Evolutionary conservation across 2,329 filamentous ascomycete genomes (phyloP).

Genomic region (Penicillium sp.): DNA sequence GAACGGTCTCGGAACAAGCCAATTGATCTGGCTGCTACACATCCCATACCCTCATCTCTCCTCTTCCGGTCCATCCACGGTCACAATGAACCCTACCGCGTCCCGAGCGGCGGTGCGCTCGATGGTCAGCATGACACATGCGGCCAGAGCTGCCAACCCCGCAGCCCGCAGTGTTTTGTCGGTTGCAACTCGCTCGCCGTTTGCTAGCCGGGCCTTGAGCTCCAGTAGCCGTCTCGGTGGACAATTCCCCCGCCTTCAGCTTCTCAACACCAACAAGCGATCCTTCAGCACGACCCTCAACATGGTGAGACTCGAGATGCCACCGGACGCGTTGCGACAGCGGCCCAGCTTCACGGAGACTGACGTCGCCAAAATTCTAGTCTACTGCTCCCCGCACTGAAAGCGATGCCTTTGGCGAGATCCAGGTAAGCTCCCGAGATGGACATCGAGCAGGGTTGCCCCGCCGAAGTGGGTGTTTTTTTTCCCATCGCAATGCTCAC

Average conservation of each 20-base stretch:
- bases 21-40: conserved; percentile 5
- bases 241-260: conserved; percentile 35
- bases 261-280: conserved; percentile 29
- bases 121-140: conserved; percentile 33
- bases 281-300: conserved; percentile 34
- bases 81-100: conserved; percentile 29
- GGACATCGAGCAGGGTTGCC: not conserved
- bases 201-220: conserved; percentile 26
- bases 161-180: conserved; percentile 28
- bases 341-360: not conserved
- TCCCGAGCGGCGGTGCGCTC: conserved; percentile 37
- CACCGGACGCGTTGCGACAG: not conserved
- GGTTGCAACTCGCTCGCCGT: conserved; percentile 26
- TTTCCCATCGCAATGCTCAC: conserved; percentile 10
- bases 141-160: conserved; percentile 29
- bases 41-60: not conserved
- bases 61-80: conserved; percentile 15
- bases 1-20: conserved; percentile 6
- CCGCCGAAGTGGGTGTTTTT: not conserved
- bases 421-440: conserved; percentile 50
- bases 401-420: conserved; percentile 95
- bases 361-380: conserved; percentile 18
- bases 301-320: conserved; percentile 29
- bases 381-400: conserved; percentile 64
- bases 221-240: conserved; percentile 25